phyloP scores from a whole-genome alignment of 2,329 filamentous ascomycete species.

The Cyclaneusma minus region DNA sequence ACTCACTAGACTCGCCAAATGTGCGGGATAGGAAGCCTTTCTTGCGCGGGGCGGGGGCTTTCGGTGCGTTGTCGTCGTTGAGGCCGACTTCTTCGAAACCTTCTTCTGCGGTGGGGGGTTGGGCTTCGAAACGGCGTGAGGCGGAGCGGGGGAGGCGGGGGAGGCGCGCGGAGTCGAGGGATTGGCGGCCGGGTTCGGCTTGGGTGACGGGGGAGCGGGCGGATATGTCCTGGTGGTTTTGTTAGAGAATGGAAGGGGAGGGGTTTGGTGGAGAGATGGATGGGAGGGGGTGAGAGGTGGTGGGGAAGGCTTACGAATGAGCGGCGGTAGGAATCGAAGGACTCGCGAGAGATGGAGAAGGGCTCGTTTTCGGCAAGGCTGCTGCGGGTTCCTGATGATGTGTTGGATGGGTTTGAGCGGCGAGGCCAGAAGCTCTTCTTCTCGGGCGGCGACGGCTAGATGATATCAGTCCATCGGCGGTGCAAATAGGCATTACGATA shows the following conservation, averaged over 20 bases:
- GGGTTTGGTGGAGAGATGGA: slow-evolving; percentile 1
- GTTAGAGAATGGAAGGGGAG: slow-evolving; percentile 6
- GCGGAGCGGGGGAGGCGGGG: slow-evolving; percentile 46
- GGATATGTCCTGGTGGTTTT: slow-evolving; percentile 61
- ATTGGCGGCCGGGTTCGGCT: slow-evolving; percentile 54
- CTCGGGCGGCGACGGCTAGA: slow-evolving; percentile 73
- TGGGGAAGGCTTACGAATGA: slow-evolving; percentile 61
- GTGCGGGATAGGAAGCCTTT: slow-evolving; percentile 73
- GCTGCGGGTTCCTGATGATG: slow-evolving; percentile 38
- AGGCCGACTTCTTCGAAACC: slow-evolving; percentile 83
- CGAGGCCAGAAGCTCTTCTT: slow-evolving; percentile 66
- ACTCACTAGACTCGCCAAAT: slow-evolving; percentile 40
- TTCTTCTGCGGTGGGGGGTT: slow-evolving; percentile 58
- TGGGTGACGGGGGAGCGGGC: slow-evolving; percentile 63
- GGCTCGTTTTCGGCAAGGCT: slow-evolving; percentile 73
- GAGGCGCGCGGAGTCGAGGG: slow-evolving; percentile 60
- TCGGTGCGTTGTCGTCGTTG: slow-evolving; percentile 55
- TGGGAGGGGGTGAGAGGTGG: slow-evolving; percentile 3
- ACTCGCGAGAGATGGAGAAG: slow-evolving; percentile 90
- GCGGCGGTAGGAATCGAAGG: slow-evolving; percentile 89
- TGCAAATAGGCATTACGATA: slow-evolving; percentile 1
- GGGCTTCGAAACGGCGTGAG: slow-evolving; percentile 39
- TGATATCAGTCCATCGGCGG: slow-evolving; percentile 2
- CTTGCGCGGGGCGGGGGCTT: slow-evolving; percentile 34
- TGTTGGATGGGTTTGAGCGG: slow-evolving; percentile 30